Conservation (phyloP, 148 eudicot species). For the Agrostemma githago region DNA sequence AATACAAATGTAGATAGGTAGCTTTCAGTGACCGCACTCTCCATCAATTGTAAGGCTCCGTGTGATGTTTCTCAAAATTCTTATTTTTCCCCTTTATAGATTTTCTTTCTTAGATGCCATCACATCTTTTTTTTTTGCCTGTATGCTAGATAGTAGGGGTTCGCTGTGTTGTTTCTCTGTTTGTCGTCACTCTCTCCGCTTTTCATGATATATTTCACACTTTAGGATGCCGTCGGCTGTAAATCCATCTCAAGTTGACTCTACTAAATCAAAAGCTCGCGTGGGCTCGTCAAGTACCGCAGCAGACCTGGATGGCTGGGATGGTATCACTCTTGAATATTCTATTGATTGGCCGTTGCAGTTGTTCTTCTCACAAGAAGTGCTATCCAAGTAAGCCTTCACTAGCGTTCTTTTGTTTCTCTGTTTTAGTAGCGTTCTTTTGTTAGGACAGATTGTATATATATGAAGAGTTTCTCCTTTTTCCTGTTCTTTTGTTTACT, state of each 20-base stretch:
- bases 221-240: constrained; percentile 72
- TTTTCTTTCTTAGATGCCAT: neutral
- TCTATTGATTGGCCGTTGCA: constrained; percentile 95
- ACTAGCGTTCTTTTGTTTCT: neutral
- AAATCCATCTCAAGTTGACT: constrained; percentile 53
- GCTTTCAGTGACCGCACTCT: neutral
- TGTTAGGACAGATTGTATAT: neutral
- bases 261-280: constrained; percentile 56
- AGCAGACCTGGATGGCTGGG: constrained; percentile 87
- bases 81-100: neutral
- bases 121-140: neutral
- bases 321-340: constrained; percentile 89
- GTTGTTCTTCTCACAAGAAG: constrained; percentile 87
- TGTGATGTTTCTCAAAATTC: neutral
- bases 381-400: constrained; percentile 73
- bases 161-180: constrained; percentile 2
- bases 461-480: constrained; percentile 2
- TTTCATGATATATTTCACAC: constrained; percentile 17
- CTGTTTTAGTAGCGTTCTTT: neutral
- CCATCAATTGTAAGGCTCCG: neutral
- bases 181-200: constrained; percentile 6
- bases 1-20: neutral
- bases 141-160: neutral
- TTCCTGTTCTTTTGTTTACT: neutral
- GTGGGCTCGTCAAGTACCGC: constrained; percentile 42